A percentile compares a stretch with the other conserved stretches of the same genome.
phyloP scores from a whole-genome alignment of 768 basidiomycete species.

The Pulveroboletus sp. region DNA sequence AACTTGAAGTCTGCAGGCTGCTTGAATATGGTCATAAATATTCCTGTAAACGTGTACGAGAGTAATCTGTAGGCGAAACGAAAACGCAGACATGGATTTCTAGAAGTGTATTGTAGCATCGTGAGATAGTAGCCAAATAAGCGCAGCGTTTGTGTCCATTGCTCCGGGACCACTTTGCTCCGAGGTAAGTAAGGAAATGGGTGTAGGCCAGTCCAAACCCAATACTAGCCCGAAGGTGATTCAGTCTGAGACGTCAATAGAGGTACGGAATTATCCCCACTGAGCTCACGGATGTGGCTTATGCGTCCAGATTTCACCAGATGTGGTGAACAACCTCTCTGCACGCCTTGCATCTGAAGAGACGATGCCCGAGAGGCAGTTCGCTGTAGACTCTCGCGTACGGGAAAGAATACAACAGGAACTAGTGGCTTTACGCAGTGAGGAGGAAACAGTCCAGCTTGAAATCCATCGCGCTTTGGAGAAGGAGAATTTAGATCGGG shows the following conservation, averaged over 20 bases:
- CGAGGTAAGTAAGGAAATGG: too few relatives aligned
- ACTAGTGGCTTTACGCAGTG: constrained; percentile 56
- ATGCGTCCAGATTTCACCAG: constrained; percentile 65
- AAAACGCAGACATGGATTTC: too few relatives aligned
- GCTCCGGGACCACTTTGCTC: too few relatives aligned
- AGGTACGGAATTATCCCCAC: constrained; percentile 33
- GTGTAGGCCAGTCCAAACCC: constrained; percentile 63
- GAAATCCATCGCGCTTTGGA: constrained; percentile 79
- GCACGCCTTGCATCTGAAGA: constrained; percentile 57
- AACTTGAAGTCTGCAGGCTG: constrained; percentile 33
- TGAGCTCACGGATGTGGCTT: neutral
- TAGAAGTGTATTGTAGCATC: neutral
- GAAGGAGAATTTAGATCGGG: constrained; percentile 83
- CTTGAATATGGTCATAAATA: constrained; percentile 50
- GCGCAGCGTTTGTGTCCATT: neutral
- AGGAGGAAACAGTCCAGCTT: constrained; percentile 64
- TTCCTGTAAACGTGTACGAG: constrained; percentile 28
- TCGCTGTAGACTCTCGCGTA: constrained; percentile 68
- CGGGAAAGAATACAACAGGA: constrained; percentile 69
- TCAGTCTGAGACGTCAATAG: constrained; percentile 48
- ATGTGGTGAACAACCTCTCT: constrained; percentile 75
- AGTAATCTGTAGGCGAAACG: neutral
- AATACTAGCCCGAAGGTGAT: constrained; percentile 56
- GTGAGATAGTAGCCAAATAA: constrained; percentile 13
- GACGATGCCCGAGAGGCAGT: constrained; percentile 65